Evolutionary conservation across 2,329 filamentous ascomycete genomes (phyloP).

Genomic region (Grosmannia huntii): DNA sequence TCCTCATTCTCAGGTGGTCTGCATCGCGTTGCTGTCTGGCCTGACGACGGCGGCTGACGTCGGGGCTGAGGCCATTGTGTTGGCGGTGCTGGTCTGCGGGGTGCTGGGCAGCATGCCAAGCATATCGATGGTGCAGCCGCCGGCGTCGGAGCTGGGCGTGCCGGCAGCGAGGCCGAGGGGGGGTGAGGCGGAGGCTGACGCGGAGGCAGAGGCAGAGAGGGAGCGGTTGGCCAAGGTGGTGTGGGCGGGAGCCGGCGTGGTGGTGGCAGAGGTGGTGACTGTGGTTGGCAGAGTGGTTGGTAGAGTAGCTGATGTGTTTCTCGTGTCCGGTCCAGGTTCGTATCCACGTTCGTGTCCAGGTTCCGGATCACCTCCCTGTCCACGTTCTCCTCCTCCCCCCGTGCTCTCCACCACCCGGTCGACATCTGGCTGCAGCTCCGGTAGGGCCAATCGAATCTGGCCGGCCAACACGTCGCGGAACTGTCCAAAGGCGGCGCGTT

Average conservation of each 20-base stretch:
- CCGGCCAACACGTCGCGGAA: constrained; percentile 51
- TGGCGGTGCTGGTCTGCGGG: constrained; percentile 2
- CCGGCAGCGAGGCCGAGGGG: constrained; percentile 1
- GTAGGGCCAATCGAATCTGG: constrained; percentile 44
- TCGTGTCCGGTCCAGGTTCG: background rate
- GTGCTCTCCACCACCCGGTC: constrained; percentile 33
- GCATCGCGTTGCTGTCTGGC: constrained; percentile 2
- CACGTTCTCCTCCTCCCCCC: background rate
- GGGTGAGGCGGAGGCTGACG: background rate
- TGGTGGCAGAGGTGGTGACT: too few species aligned
- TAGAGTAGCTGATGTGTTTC: too few species aligned
- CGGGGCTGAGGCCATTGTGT: background rate
- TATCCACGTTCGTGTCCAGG: background rate
- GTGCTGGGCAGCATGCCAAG: constrained; percentile 10
- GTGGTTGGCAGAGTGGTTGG: too few species aligned
- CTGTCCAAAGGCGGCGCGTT: constrained; percentile 44
- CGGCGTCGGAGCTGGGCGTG: background rate
- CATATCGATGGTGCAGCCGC: constrained; percentile 7
- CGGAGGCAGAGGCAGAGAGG: background rate
- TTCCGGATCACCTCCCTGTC: background rate
- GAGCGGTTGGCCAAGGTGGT: background rate
- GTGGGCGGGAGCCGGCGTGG: background rate
- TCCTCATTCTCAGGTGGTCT: background rate
- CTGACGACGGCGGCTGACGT: background rate
- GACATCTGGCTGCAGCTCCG: constrained; percentile 44